phyloP scores from a whole-genome alignment of 352 stramenopile species.

The Phytopythium vexans region DNA sequence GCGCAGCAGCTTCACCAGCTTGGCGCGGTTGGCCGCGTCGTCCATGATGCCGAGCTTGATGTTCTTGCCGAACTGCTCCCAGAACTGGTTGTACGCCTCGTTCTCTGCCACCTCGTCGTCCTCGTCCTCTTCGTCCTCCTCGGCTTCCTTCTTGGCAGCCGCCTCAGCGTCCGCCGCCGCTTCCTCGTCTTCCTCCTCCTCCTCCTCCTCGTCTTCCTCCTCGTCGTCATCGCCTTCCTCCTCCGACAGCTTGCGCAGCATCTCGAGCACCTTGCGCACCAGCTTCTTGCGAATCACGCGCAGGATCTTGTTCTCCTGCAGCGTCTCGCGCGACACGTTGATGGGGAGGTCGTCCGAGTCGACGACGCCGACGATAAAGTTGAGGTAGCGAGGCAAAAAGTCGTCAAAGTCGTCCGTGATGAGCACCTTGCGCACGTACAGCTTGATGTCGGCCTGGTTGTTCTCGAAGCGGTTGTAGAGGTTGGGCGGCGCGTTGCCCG shows the following conservation, averaged over 20 bases:
- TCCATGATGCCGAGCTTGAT: conserved; percentile 99
- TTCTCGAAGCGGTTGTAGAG: conserved; percentile 91
- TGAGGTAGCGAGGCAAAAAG: conserved; percentile 97
- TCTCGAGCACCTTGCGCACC: conserved; percentile 98
- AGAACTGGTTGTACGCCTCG: conserved; percentile 97
- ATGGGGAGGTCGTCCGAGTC: conserved; percentile 99
- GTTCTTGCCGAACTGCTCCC: conserved; percentile 96
- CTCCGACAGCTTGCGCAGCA: conserved; percentile 94
- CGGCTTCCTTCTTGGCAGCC: conserved; percentile 77
- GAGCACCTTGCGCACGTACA: conserved; percentile 99
- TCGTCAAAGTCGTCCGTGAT: conserved; percentile 99
- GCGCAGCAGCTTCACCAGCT: conserved; percentile 96
- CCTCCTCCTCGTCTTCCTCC: conserved; percentile 49
- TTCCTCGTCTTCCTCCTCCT: conserved; percentile 45
- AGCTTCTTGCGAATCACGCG: conserved; percentile 99
- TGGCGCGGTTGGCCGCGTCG: conserved; percentile 92
- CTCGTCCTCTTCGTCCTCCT: conserved; percentile 48
- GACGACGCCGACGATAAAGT: conserved; percentile 98
- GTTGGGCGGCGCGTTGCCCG: conserved; percentile 80
- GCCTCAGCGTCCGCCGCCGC: conserved; percentile 52
- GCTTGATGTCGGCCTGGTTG: conserved; percentile 91
- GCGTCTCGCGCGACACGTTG: conserved; percentile 98
- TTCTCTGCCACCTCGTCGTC: conserved; percentile 65
- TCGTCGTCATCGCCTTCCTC: conserved; percentile 84
- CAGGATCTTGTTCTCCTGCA: conserved; percentile 99